Base-by-base conservation (phyloP, 2,329 filamentous ascomycete species). In the Endothia cerciana region DNA sequence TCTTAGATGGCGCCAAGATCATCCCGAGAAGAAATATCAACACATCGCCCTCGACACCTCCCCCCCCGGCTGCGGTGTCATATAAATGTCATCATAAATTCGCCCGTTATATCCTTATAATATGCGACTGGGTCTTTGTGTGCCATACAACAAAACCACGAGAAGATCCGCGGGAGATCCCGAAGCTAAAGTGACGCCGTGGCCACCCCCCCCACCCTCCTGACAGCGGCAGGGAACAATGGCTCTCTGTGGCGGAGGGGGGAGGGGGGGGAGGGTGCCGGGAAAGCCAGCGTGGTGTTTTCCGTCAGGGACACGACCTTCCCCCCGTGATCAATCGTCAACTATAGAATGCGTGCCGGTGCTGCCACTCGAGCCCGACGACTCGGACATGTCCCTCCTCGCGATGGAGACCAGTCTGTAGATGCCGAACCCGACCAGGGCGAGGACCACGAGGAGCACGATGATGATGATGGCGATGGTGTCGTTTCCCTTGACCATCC, bases 381-480 rank as follows among this genome's bases (percentile, higher is more conserved):
- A 77, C 63, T 79, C 75, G 67, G 77, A 81, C 70, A 82, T 78
- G 65, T 77, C 77, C 60, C 71, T 71, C 49, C 84, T 77, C 25
- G 83, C 85, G 36, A 82, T 76, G 70, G 82, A 81, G 60, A 89
- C 87, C 10, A 89, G 77, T 66, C 83, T 81, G 78, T 86, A 89
- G 76, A 89, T 89, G 68, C 85, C 87, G 71, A 89, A 89, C 8
- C 85, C 83, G 64, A 89, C 85, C 66, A 80, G 78, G 63, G 86
- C 85, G 58, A 90, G 82, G 59, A 89, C 77, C 73, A 87, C 75
- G 78, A 90, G 89, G 71, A 90, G 82, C 64, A 90, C 76, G 76
- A 90, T 89, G 77, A 90, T 85, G 74, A 90, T 89, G 76, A 90
- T 81, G 71, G 87, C 87, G 76, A 90, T 89, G 73, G 86, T 85